Evolutionary conservation across 2,329 filamentous ascomycete genomes (phyloP), one percentile per base, ranked within the genome.

Genomic region (Acephala macrosclerotiorum): DNA sequence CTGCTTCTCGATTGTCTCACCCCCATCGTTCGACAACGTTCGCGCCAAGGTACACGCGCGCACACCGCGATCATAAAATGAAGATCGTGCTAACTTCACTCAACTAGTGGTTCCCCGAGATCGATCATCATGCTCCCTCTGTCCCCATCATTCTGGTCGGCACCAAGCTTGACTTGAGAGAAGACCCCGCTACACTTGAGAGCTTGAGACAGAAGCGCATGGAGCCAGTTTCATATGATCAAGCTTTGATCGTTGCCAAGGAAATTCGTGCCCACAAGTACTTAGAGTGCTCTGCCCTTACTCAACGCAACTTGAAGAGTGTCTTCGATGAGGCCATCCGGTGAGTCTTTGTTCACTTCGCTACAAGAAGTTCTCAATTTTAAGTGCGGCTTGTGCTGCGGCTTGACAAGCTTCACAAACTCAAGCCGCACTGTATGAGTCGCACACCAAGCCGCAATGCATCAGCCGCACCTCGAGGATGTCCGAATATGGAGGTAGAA

Each of bases 301-400:
- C 96, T 42, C 96, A 98, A 84, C 87, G 95, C 76, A 97, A 97
- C 80, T 81, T 99, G 74, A 99, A 99, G 89, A 97, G 93, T 75
- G 96, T 99, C 58, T 99, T 99, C 77, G 96, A 99, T 77, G 95
- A 97, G 82, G 96, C 96, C 38, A 99, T 99, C 77, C 91, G 96
- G 96, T 98, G 83, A 74, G 90, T 81, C 45, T 8, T 57, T 4
- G 33, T 25, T 55, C 5, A 35, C n/a, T 36, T 56, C 58, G 49
- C 45, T 22, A 33, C 29, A 33, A 33, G 4, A 33, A 33, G 29
- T 33, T 33, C 29, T 33, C 29, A 33, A 33, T 9, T 33, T n/a
- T 33, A 9, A 33, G 29, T 33, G 29, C 29, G 29, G 29, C 29
- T 33, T 57, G 6, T 20, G 5, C 22, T 40, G n/a, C 45, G 16